Base-by-base conservation (phyloP, 75 land plant species). In the Pinus albicaulis region DNA sequence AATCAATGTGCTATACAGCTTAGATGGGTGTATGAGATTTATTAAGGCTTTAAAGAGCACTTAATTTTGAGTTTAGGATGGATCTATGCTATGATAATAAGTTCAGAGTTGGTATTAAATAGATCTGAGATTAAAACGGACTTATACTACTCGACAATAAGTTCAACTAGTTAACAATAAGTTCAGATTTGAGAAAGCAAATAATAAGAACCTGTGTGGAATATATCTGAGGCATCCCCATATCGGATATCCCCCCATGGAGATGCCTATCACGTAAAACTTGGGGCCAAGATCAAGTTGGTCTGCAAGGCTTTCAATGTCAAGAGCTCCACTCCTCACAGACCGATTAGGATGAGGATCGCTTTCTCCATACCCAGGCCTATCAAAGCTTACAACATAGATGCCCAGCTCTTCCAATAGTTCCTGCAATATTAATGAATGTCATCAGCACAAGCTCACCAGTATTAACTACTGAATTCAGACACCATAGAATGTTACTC, bases 281-380 rank as follows among this genome's bases (percentile, higher is more conserved):
- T 82, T 88, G 13, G 86, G 56, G 7, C 91, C 93, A 2, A 88
- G 55, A 13, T 89, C 31, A 44, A 91, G 72, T 38, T 80, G 44
- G 69, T 89, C 85, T 22, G 93, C 89, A 55, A 91, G 63, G 73
- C 88, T 87, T 79, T 84, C 79, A 36, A 91, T 77, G 73, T 91
- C 91, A 20, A 73, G 64, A 25, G 91, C 90, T 58, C 56, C 81
- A 56, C 82, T 85, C 56, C 78, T 88, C 69, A 78, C 76, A 13
- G 89, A 70, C 15, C 80, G 74, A 20, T 71, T 71, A 34, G 91
- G 87, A 36, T 86, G 26, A 11, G 93, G 89, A 80, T 91, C 91
- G 71, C 93, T 91, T 76, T 91, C 86, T 57, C 93, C 91, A 82
- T 91, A 91, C 1, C 93, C 93, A 59, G 91, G 59, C 79, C 88